Conservation (phyloP, 164 flowering plant genomes). For the Dillenia suffruticosa region DNA sequence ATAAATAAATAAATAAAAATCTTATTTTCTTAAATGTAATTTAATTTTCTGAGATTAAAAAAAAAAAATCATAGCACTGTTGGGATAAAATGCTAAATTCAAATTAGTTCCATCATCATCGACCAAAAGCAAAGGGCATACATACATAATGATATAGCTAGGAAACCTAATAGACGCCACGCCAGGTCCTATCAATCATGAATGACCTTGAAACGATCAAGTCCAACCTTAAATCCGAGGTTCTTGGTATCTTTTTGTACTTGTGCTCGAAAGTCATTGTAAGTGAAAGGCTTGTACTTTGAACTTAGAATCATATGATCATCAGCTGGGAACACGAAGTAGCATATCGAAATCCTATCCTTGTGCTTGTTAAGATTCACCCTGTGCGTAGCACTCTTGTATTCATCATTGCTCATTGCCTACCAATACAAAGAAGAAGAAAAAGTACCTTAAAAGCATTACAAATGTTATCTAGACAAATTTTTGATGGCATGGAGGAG, state of each 20-base stretch:
- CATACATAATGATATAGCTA: no score
- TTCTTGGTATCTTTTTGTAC: constrained; percentile 51
- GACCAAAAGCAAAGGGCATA: no score
- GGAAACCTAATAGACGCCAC: no score
- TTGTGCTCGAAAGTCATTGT: constrained; percentile 45
- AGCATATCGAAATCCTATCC: constrained; percentile 63
- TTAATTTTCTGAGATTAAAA: no score
- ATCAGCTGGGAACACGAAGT: constrained; percentile 59
- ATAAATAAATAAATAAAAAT: no score
- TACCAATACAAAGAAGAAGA: constrained; percentile 3
- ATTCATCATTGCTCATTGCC: constrained; percentile 68
- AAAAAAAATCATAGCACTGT: not conserved
- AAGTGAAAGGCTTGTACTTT: constrained; percentile 61
- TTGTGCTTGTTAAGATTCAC: constrained; percentile 34
- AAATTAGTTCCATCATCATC: no score
- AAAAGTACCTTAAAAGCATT: not conserved
- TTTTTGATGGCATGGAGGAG: not conserved
- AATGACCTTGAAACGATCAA: constrained; percentile 23
- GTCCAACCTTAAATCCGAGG: constrained; percentile 49
- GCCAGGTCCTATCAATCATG: no score
- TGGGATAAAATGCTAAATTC: no score
- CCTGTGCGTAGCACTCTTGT: constrained; percentile 58
- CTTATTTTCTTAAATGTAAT: no score
- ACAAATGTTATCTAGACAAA: not conserved
- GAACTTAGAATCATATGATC: constrained; percentile 42